Base-by-base conservation (phyloP, 371 early-diverging fungal species). In the Haplosporangium sp. region DNA sequence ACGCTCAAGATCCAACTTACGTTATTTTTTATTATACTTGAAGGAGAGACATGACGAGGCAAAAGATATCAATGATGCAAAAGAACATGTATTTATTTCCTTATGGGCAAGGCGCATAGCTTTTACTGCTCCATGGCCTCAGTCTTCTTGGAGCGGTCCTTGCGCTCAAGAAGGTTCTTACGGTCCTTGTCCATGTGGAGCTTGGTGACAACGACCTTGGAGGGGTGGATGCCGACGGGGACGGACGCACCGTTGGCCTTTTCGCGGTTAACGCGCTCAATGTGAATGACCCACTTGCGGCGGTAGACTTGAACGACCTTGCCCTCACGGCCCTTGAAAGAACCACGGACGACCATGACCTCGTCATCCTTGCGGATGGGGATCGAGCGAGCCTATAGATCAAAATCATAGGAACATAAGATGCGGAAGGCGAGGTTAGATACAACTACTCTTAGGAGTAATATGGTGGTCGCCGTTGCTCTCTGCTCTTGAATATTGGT, bases 311-410 rank as follows among this genome's bases (percentile, higher is more conserved):
- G 89, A 66, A 87, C 86, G 74, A 99, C 94, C 94, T 97, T 96
- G 83, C 99, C 99, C 84, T 96, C 95, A 76, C 95, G 94, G 81
- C 97, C 98, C 94, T 98, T 98, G 93, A 90, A 87, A 84, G 88
- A 90, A 77, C 99, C 99, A 71, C 98, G 94, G 81, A 95, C 93
- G 74, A 99, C 92, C 80, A 87, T 84, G 76, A 99, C 98, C 91
- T 97, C 98, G 87, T 99, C 99, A 81, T 96, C 98, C 86, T 92
- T 92, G 87, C 97, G 96, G 83, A 99, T 90, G 72, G 99, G 98
- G 82, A 98, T 87, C 79, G 98, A 91, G 84, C 97, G 95, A 75
- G 86, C 86, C 91, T 92, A 75, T 47, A 13, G 18, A 60, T 12
- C 64, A 55, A 66, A n/a, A 63, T 29, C 54, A 57, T 64, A 52